Evolutionary conservation across 2,329 filamentous ascomycete species (phyloP), one percentile per base, ranked within the genome.

Genomic region (Apiospora hydei): DNA sequence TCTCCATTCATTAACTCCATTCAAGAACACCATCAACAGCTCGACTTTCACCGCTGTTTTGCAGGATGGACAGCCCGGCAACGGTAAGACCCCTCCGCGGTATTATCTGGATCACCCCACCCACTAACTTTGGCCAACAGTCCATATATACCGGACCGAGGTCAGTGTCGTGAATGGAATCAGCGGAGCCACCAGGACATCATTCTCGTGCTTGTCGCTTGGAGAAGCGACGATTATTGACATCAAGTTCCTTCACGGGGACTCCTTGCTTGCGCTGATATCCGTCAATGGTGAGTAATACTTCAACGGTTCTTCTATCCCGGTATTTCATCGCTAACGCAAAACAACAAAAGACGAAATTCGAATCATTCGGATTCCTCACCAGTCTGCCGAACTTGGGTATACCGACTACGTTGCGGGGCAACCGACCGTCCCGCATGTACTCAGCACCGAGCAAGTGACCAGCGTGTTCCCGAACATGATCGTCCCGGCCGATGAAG

Each of bases 171-270:
- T 86, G 71, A 91, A 91, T 69, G 89, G 89, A 51, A 88, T 92
- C 72, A 93, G 88, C 75, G 84, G 84, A 71, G 80, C 81, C 47
- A 77, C 82, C 3, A 76, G 80, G 1, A 83, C 83, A 1, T 79
- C 80, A n/a, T 80, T 81, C 4, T 83, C 84, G 47, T 78, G 80
- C 34, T 74, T 90, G 11, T 80, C 81, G 44, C 80, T 89, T 1
- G 82, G 80, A 0, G 77, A 82, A 7, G 82, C 82, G 14, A 82
- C 80, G n/a, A 81, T 91, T 21, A 80, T 89, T 26, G 91, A 94
- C 78, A 80, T 92, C 18, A 91, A 92, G 77, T 94, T 95, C 77
- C 85, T 93, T 61, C 86, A 92, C 76, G 89, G 92, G 71, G 81
- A 85, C 16, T 85, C 83, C 0, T 79, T 95, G 1, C 84, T 94